A percentile compares a stretch with the other conserved stretches of the same genome.
Conservation (phyloP, 2,329 filamentous ascomycete genomes). For the Colletotrichum truncatum region DNA sequence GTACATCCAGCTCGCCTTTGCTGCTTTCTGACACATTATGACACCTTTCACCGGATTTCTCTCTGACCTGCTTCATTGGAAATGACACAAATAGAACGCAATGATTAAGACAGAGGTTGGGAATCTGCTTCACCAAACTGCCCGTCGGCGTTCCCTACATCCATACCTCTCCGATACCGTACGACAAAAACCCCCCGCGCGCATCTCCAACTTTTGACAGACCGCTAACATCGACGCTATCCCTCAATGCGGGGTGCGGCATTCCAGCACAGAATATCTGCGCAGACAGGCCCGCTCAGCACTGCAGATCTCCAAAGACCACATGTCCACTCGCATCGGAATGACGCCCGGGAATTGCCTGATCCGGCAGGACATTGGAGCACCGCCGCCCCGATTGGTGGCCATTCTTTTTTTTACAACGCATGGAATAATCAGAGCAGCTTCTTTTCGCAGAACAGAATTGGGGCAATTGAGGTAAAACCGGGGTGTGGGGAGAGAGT, state of each 20-base stretch:
- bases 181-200: neutral
- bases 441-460: too few species aligned
- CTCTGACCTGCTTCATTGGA: too few species aligned
- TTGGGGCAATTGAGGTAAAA: too few species aligned
- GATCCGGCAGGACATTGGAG: constrained; percentile 13
- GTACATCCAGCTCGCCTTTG: neutral
- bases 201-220: neutral
- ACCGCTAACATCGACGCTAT: neutral
- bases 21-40: constrained; percentile 4
- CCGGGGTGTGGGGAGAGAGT: too few species aligned
- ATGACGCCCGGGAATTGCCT: constrained; percentile 23
- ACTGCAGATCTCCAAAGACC: neutral
- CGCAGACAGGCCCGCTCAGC: neutral
- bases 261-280: constrained; percentile 1
- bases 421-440: neutral
- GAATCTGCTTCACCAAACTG: too few species aligned
- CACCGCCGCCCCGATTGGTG: constrained; percentile 25
- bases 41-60: neutral
- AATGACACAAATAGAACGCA: too few species aligned
- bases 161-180: too few species aligned
- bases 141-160: too few species aligned
- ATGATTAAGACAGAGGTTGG: too few species aligned
- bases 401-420: neutral
- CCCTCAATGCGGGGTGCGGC: neutral
- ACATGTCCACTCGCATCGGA: constrained; percentile 29